phyloP scores from a whole-genome alignment of 2,329 filamentous ascomycete species.

The Drechslerella stenobrocha region DNA sequence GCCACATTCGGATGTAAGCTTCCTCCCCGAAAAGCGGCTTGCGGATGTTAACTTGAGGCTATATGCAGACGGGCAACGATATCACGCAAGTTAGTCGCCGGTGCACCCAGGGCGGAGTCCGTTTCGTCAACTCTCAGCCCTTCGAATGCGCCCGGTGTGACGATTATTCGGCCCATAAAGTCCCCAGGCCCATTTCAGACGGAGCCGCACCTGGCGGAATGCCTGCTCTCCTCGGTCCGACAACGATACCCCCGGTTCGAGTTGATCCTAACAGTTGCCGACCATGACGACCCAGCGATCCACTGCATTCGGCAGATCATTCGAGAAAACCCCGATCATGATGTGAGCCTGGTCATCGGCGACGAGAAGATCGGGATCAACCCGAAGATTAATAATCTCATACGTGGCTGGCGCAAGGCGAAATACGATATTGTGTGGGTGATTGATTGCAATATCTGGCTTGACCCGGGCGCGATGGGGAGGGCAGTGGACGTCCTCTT shows the following conservation, averaged over 20 bases:
- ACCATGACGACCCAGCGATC: constrained; percentile 73
- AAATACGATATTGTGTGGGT: constrained; percentile 90
- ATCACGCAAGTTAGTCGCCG: constrained; percentile 27
- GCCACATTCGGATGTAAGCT: constrained; percentile 64
- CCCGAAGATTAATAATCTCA: constrained; percentile 98
- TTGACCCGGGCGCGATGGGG: constrained; percentile 74
- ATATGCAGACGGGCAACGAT: constrained; percentile 27
- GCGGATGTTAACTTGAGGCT: background rate
- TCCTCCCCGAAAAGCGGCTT: background rate
- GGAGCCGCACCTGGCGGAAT: constrained; percentile 87
- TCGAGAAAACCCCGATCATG: constrained; percentile 70
- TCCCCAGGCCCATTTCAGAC: constrained; percentile 61
- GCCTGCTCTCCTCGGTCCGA: constrained; percentile 79
- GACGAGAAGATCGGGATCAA: constrained; percentile 87
- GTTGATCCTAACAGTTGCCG: constrained; percentile 69
- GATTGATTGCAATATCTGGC: constrained; percentile 95
- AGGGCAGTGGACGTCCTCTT: constrained; percentile 87
- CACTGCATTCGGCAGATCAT: constrained; percentile 72
- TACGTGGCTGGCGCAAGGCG: constrained; percentile 84
- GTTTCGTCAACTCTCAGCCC: constrained; percentile 28
- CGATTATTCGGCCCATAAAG: constrained; percentile 89
- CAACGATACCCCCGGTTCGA: constrained; percentile 78
- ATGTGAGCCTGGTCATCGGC: constrained; percentile 76
- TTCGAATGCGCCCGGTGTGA: constrained; percentile 62
- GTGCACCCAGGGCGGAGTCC: constrained; percentile 26